Evolutionary conservation across 352 stramenopile genomes (phyloP).

Genomic region (Phytophthora lateralis): DNA sequence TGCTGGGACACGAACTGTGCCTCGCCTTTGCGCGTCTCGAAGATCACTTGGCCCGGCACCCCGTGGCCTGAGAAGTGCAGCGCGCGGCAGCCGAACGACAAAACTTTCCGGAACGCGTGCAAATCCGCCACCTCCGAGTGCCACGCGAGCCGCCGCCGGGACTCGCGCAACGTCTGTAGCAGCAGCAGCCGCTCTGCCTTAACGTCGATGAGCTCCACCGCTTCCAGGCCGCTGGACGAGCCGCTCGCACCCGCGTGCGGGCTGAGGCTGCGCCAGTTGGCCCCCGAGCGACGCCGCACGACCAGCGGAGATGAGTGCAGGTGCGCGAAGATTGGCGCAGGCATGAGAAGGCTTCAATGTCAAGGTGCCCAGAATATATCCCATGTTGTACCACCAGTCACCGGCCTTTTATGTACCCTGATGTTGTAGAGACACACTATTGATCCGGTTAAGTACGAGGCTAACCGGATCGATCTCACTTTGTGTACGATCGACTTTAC

Average conservation of each 20-base stretch:
- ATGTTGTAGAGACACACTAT: too few species aligned
- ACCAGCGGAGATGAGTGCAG: constrained; percentile 86
- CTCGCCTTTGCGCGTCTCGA: constrained; percentile 81
- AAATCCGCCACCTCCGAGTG: constrained; percentile 81
- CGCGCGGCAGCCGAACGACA: constrained; percentile 76
- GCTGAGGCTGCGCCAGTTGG: constrained; percentile 69
- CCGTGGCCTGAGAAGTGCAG: constrained; percentile 85
- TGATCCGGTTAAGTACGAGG: too few species aligned
- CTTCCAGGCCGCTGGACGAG: constrained; percentile 51
- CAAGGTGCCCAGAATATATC: too few species aligned
- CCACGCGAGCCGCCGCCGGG: constrained; percentile 67
- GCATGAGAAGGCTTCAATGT: constrained; percentile 13
- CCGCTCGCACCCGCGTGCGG: constrained; percentile 22
- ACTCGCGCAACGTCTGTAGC: constrained; percentile 73
- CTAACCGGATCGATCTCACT: too few species aligned
- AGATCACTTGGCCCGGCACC: constrained; percentile 80
- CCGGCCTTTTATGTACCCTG: too few species aligned
- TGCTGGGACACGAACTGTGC: constrained; percentile 85
- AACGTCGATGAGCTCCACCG: constrained; percentile 88
- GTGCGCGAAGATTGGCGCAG: constrained; percentile 70
- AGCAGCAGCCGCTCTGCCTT: constrained; percentile 78
- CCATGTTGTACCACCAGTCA: too few species aligned
- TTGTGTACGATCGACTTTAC: too few species aligned
- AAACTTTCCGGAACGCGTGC: constrained; percentile 81
- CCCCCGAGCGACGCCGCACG: constrained; percentile 59